Evolutionary conservation across 805 yeast genomes (phyloP), one percentile per base, ranked within the genome.

Genomic region (Metschnikowia noctiluminum): DNA sequence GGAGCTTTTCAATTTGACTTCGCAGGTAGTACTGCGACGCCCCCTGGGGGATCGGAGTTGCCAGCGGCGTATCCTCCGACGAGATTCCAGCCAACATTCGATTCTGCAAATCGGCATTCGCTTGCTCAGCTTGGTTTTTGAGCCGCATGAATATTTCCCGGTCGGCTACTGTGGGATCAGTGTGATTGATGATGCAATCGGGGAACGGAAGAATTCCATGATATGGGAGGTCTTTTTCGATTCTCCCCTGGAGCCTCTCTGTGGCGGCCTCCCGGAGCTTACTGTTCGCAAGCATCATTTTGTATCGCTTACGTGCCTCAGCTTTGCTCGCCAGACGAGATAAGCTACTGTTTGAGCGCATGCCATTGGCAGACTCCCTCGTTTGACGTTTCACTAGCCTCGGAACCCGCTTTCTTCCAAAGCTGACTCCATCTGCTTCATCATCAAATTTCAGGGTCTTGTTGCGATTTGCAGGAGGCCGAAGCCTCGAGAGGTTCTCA

Each of bases 121-220:
- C n/a, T 13, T 30, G 36, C 3, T 26, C 49, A 4, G 51, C 54
- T 10, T 36, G 35, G 35, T 27, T n/a, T 10, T 37, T 21, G 14
- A 42, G 32, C 43, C 70, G 64, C 15, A 54, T 60, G 58, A 87
- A 87, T 15, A 69, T 52, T 12, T 62, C 63, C 13, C 82, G 66
- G 59, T 84, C 90, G 2, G 66, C 58, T 5, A 59, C 56, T 1
- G 76, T 76, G 0, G 96, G 96, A 37, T 77, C 76, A 0, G 94
- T 85, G 51, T 73, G 68, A 43, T 70, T 70, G 1, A 89, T 85
- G 28, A 74, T 77, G 34, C 84, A 81, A 39, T 85, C 82, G 16
- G 78, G 76, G 55, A 78, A 79, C 15, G 74, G 64, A 15, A 87
- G 65, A 0, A 86, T 76, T 0, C 94, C 94, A 43, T 85, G 69